Conservation (phyloP, 768 basidiomycete species). For the Cystoderma amianthinum region DNA sequence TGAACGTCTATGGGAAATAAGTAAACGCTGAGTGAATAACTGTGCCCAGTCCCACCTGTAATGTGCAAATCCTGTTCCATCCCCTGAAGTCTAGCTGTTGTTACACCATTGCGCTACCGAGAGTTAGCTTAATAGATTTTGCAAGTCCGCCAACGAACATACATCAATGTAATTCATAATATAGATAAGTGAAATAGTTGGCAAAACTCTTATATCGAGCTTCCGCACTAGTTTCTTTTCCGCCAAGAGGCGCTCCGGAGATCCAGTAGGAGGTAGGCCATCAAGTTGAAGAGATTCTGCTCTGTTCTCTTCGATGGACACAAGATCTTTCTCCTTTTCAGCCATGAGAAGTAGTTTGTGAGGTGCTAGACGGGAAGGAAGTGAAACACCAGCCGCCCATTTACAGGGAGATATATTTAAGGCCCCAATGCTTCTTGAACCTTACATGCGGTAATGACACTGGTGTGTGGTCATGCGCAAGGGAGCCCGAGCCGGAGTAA, state of each 20-base stretch:
- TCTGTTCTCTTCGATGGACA: slow-evolving; percentile 9
- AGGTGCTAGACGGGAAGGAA: background rate
- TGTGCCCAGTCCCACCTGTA: slow-evolving; percentile 21
- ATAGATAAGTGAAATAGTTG: slow-evolving; percentile 50
- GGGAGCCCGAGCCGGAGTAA: too few relatives aligned
- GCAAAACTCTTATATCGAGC: slow-evolving; percentile 49
- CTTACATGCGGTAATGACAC: too few relatives aligned
- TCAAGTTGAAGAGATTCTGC: background rate
- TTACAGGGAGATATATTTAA: background rate
- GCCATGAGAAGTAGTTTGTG: slow-evolving; percentile 1
- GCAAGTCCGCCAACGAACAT: too few relatives aligned
- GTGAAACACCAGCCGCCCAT: background rate
- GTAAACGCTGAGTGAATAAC: background rate
- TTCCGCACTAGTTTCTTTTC: slow-evolving; percentile 44
- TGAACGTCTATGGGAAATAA: slow-evolving; percentile 15
- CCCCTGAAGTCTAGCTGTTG: slow-evolving; percentile 42
- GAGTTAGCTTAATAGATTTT: too few relatives aligned
- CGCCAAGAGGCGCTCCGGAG: slow-evolving; percentile 22
- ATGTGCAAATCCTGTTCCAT: slow-evolving; percentile 41
- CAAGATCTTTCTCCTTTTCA: slow-evolving; percentile 12
- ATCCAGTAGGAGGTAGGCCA: background rate
- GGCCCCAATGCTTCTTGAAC: background rate
- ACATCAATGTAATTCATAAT: slow-evolving; percentile 71
- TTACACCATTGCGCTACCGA: slow-evolving; percentile 46
- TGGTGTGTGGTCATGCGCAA: background rate